Percentiles rank a stretch among this genome's conserved stretches.
Evolutionary conservation across 768 basidiomycete species (phyloP).

Genomic region (Infundibulicybe gibba): DNA sequence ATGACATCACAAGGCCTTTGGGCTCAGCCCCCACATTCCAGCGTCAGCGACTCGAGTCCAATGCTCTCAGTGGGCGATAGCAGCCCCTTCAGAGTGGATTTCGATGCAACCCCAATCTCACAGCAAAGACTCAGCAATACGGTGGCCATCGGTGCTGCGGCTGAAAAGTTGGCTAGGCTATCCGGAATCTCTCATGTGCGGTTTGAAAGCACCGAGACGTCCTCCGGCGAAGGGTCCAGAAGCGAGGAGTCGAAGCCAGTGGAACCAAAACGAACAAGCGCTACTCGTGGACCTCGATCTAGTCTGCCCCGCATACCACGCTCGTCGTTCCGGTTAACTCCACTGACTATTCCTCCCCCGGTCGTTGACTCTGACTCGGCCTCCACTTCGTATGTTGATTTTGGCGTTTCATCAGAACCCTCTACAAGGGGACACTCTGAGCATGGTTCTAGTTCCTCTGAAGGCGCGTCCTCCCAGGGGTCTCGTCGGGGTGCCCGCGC

Average conservation of each 20-base stretch:
- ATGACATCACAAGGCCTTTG: too few species aligned
- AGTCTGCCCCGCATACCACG: conserved; percentile 1
- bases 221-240: too few species aligned
- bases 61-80: conserved; percentile 23
- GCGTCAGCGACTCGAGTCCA: too few species aligned
- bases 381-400: conserved; percentile 33
- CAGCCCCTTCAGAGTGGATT: conserved; percentile 47
- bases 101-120: conserved; percentile 10
- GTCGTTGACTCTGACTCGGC: too few species aligned
- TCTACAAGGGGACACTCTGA: conserved; percentile 17
- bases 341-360: conserved; percentile 13
- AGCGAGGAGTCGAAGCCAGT: neutral
- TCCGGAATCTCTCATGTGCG: conserved; percentile 11
- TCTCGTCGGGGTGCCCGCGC: too few species aligned
- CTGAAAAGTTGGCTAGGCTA: neutral
- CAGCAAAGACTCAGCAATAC: neutral
- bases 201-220: conserved; percentile 10
- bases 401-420: conserved; percentile 25
- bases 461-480: too few species aligned
- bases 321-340: conserved; percentile 20
- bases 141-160: neutral
- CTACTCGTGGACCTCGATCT: too few species aligned
- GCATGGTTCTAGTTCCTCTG: too few species aligned
- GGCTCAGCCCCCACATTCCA: too few species aligned
- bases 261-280: neutral